Percentiles rank a stretch among this genome's conserved stretches.
Conservation (phyloP, 2,329 filamentous ascomycete genomes). For the Colletotrichum cordylinicola region DNA sequence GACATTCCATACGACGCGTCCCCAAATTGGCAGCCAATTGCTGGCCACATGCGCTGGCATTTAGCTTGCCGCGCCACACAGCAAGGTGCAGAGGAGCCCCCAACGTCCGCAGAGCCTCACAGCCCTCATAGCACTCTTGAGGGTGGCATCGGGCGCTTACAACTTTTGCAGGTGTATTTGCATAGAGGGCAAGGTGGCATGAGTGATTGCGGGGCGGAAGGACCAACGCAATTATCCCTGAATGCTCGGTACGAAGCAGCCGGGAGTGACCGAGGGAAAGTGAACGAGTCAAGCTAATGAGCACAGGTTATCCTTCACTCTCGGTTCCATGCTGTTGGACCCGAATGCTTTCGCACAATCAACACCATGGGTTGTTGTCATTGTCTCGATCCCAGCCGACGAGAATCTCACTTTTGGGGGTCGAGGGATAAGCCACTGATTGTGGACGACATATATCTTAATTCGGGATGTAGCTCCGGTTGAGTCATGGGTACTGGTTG, state of each 20-base stretch:
- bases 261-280: not conserved
- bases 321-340: not conserved
- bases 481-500: not conserved
- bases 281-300: not conserved
- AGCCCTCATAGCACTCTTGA: not conserved
- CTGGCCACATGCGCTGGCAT: not conserved
- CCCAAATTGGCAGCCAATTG: not conserved
- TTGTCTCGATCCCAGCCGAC: not conserved
- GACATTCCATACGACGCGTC: not conserved
- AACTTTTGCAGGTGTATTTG: not conserved
- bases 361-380: not conserved
- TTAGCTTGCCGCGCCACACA: no score
- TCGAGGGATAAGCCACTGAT: not conserved
- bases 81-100: no score
- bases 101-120: not conserved
- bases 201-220: not conserved
- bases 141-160: not conserved
- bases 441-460: not conserved
- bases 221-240: not conserved
- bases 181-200: not conserved
- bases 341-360: not conserved
- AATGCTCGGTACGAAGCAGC: not conserved
- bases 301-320: not conserved
- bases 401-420: not conserved
- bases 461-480: not conserved